phyloP scores from a whole-genome alignment of 2,329 filamentous ascomycete species.

The Verticillium nubilum region DNA sequence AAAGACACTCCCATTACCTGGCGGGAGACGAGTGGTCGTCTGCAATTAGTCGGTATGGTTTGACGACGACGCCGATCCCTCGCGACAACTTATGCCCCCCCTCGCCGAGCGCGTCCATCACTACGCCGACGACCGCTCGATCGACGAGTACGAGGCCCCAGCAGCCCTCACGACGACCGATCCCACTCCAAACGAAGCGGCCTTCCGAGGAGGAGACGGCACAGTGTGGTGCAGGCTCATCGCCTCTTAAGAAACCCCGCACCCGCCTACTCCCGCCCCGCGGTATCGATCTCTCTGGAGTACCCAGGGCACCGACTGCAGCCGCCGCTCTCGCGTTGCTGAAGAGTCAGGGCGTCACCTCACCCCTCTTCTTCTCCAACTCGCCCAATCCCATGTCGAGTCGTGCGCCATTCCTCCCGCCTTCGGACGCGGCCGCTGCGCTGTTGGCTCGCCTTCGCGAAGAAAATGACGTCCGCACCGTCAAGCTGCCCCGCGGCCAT shows the following conservation, averaged over 20 bases:
- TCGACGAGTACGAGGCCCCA: background rate
- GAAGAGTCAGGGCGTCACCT: conserved; percentile 33
- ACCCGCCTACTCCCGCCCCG: conserved; percentile 40
- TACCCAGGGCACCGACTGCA: conserved; percentile 15
- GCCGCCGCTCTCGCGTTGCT: conserved; percentile 11
- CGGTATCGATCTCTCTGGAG: conserved; percentile 34
- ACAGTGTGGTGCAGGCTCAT: conserved; percentile 10
- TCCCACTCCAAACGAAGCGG: conserved; percentile 19
- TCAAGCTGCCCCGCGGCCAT: conserved; percentile 49
- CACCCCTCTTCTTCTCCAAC: conserved; percentile 49
- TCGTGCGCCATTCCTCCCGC: conserved; percentile 30
- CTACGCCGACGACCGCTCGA: conserved; percentile 2
- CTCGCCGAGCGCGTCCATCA: conserved; percentile 5
- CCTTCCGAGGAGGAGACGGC: conserved; percentile 16
- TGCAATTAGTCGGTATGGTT: conserved; percentile 22
- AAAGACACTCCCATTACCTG: conserved; percentile 7
- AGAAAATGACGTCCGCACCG: conserved; percentile 41
- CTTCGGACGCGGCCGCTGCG: conserved; percentile 35
- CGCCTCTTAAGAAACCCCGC: conserved; percentile 40
- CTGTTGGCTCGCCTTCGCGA: conserved; percentile 43
- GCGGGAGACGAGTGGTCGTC: conserved; percentile 9
- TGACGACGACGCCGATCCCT: conserved; percentile 16
- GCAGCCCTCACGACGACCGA: conserved; percentile 6
- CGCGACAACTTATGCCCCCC: background rate
- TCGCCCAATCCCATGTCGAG: conserved; percentile 26